phyloP scores from a whole-genome alignment of 257 asterid species.

The Eucommia ulmoides region DNA sequence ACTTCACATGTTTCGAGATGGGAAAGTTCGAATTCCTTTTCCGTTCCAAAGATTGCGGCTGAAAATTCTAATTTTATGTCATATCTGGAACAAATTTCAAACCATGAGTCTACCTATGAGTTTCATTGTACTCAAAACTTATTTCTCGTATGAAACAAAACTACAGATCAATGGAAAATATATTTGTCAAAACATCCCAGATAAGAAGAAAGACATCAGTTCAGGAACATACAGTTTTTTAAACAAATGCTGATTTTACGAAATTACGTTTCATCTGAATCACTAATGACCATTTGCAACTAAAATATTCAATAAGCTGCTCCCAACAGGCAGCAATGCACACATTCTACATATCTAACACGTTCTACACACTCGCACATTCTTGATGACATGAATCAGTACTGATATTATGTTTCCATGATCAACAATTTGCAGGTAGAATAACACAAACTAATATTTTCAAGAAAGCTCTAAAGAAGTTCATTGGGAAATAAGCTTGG shows the following conservation, averaged over 20 bases:
- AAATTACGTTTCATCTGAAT: not conserved
- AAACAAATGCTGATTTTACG: not conserved
- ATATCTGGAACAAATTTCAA: slow-evolving; percentile 47
- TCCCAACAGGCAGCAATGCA: not conserved
- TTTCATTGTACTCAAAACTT: too few relatives aligned
- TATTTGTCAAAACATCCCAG: not conserved
- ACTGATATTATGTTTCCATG: too few relatives aligned
- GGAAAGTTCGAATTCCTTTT: slow-evolving; percentile 82
- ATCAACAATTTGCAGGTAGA: too few relatives aligned
- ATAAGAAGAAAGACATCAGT: too few relatives aligned
- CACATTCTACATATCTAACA: too few relatives aligned
- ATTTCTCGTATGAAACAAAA: not conserved
- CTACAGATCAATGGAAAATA: not conserved
- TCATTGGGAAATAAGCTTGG: too few relatives aligned
- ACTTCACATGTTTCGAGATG: slow-evolving; percentile 91
- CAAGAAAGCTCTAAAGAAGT: too few relatives aligned
- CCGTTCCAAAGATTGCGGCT: slow-evolving; percentile 89
- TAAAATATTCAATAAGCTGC: not conserved
- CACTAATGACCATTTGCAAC: not conserved
- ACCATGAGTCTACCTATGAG: too few relatives aligned
- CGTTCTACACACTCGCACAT: not conserved
- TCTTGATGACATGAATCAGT: too few relatives aligned
- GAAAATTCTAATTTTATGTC: slow-evolving; percentile 76
- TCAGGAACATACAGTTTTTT: too few relatives aligned
- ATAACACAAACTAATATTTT: too few relatives aligned